Evolutionary conservation across 495 filamentous ascomycete species (phyloP), one percentile per base, ranked within the genome.

Genomic region (Daldinia grandis): DNA sequence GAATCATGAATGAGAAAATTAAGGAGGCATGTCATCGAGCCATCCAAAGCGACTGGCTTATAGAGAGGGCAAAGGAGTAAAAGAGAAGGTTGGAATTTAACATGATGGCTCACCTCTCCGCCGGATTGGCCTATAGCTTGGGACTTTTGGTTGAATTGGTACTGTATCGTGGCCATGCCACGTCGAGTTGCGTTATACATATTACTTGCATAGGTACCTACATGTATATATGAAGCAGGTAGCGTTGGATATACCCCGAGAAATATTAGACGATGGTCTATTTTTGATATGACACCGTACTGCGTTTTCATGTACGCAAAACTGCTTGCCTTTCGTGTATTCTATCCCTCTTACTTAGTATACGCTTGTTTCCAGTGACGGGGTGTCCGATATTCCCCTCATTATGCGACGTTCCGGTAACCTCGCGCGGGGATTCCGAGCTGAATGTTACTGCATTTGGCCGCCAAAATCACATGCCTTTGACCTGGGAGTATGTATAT

Each of bases 161-260:
- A 30, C 6, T 9, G 14, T 14, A 30, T 2, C 4, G 14, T 17
- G 50, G 50, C 15, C n/a, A 40, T 55, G 51, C 25, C 10, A 14
- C 35, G 55, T 30, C 9, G n/a, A 31, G 17, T 55, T 55, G 25
- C 25, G 30, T 56, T 35, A 17, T 17, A 28, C 15, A 21, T 35
- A 37, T 37, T 55, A 53, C 42, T 42, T 60, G 25, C 56, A 54
- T 60, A 28, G 8, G 27, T 54, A 55, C 28, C 3, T 28, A 27
- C 30, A n/a, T 50, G 19, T 24, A 37, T 17, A 19, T 35, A 42
- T 56, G 62, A 37, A 19, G 28, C 27, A 19, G 28, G 24, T 24
- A 38, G 31, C n/a, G 55, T 66, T 66, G 55, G 55, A 66, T 51
- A 66, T 66, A 66, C 54, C 54, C 55, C 42, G 24, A 66, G 35